Percentiles rank a stretch among this genome's conserved stretches.
Conservation (phyloP, 2,329 filamentous ascomycete genomes). For the Sporothrix brunneoviolacea region DNA sequence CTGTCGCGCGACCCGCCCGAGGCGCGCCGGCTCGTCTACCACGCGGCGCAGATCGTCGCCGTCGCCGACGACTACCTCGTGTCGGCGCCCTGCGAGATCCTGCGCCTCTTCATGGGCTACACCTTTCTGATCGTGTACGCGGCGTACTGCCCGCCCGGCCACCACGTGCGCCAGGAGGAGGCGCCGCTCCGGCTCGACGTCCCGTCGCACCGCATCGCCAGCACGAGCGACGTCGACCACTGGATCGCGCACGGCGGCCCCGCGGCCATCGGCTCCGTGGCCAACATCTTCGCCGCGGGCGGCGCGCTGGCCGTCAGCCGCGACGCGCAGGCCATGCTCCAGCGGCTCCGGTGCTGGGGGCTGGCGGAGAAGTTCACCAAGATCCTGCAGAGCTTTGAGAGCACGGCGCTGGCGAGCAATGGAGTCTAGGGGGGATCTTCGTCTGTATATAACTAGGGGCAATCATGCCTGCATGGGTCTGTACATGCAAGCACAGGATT, state of each 20-base stretch:
- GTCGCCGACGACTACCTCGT: conserved; percentile 25
- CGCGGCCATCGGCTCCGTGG: conserved; percentile 21
- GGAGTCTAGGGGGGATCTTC: no score
- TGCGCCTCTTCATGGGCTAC: conserved; percentile 28
- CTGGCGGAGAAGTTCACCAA: conserved; percentile 26
- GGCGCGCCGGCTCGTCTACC: conserved; percentile 23
- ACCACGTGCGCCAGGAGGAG: not conserved
- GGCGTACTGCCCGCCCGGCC: conserved; percentile 20
- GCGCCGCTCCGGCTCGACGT: conserved; percentile 19
- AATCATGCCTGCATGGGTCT: no score
- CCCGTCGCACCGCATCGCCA: conserved; percentile 13
- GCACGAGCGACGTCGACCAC: conserved; percentile 11
- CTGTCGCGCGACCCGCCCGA: conserved; percentile 19
- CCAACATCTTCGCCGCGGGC: conserved; percentile 18
- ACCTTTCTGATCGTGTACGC: conserved; percentile 24
- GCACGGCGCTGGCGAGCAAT: not conserved
- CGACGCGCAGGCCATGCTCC: conserved; percentile 22
- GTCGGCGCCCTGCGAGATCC: conserved; percentile 26
- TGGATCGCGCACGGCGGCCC: conserved; percentile 24
- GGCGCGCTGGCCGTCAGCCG: conserved; percentile 19
- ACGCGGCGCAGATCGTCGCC: conserved; percentile 26
- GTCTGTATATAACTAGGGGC: no score
- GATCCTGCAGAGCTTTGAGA: conserved; percentile 20
- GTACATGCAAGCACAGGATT: not conserved
- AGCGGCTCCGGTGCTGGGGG: conserved; percentile 23